These are phyloP conservation scores for Colletotrichum nymphaeae DNA, from an alignment of 2,329 filamentous ascomycete species.

Conservation along the genomic window DNA sequence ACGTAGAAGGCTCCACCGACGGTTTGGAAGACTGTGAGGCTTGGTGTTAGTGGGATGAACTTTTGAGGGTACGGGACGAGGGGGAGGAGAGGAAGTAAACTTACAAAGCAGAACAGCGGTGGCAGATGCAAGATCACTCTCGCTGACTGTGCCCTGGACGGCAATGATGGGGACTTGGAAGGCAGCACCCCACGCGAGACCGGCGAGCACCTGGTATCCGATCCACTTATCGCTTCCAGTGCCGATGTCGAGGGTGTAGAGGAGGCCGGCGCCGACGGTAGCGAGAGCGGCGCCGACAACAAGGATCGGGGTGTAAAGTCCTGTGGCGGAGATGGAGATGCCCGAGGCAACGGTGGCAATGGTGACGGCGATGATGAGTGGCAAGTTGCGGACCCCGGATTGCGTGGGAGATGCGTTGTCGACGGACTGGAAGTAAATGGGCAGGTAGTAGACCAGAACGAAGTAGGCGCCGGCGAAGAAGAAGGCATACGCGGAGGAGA, in stretches of 20 bases:
- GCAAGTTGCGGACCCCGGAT: conserved; percentile 57
- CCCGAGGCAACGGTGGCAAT: conserved; percentile 54
- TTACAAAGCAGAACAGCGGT: conserved; percentile 58
- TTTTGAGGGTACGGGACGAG: too few species aligned
- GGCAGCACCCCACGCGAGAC: conserved; percentile 57
- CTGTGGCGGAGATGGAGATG: conserved; percentile 50
- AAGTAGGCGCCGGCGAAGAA: conserved; percentile 57
- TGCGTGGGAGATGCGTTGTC: conserved; percentile 51
- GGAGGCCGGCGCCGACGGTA: conserved; percentile 54
- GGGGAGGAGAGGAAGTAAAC: conserved; percentile 4
- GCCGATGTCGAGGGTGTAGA: conserved; percentile 53
- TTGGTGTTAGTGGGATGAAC: conserved; percentile 6
- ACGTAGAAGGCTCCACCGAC: conserved; percentile 63
- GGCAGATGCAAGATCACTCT: conserved; percentile 57
- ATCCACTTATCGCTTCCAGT: conserved; percentile 59
- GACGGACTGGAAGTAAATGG: conserved; percentile 59
- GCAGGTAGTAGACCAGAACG: conserved; percentile 58
- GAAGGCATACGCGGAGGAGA: conserved; percentile 53
- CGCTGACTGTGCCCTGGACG: conserved; percentile 53
- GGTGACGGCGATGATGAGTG: conserved; percentile 56
- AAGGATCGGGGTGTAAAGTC: conserved; percentile 57
- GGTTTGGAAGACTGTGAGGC: conserved; percentile 55
- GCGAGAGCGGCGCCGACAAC: conserved; percentile 56
- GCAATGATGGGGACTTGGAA: conserved; percentile 64
- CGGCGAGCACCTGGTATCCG: conserved; percentile 63